These are phyloP conservation scores for Suhomyces xylopsoci DNA, from an alignment of 805 yeast genomes.

Conservation along the genomic window DNA sequence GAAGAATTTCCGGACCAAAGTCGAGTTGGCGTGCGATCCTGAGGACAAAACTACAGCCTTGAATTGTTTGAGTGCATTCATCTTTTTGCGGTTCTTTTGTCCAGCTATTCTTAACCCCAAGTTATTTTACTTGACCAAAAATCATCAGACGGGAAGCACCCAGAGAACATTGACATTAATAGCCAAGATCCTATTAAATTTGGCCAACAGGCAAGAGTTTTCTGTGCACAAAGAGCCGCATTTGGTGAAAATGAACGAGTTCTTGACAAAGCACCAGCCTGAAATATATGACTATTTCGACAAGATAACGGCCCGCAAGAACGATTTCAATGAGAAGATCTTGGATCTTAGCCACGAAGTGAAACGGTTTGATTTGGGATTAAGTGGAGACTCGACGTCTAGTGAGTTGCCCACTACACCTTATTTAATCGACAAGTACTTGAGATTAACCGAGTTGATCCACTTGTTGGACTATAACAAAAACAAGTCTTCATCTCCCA, in stretches of 20 bases:
- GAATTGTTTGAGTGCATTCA: conserved; percentile 77
- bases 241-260: conserved; percentile 65
- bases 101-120: conserved; percentile 93
- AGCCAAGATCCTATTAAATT: conserved; percentile 73
- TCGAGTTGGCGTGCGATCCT: conserved; percentile 61
- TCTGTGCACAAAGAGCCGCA: conserved; percentile 82
- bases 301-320: conserved; percentile 64
- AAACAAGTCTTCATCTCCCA: conserved; percentile 3
- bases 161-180: conserved; percentile 79
- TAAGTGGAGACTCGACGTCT: conserved; percentile 46
- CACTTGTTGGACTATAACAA: conserved; percentile 37
- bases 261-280: conserved; percentile 53
- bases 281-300: conserved; percentile 71
- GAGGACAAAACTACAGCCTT: conserved; percentile 52
- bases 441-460: conserved; percentile 57
- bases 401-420: conserved; percentile 68
- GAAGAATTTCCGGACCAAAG: conserved; percentile 57
- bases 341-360: conserved; percentile 56
- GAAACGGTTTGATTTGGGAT: conserved; percentile 55
- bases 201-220: conserved; percentile 74
- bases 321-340: conserved; percentile 60
- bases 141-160: conserved; percentile 66
- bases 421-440: conserved; percentile 61
- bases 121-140: conserved; percentile 65
- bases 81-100: conserved; percentile 71